Base-by-base conservation (phyloP, 202 grass and related monocot genomes). In the Setaria viridis region DNA sequence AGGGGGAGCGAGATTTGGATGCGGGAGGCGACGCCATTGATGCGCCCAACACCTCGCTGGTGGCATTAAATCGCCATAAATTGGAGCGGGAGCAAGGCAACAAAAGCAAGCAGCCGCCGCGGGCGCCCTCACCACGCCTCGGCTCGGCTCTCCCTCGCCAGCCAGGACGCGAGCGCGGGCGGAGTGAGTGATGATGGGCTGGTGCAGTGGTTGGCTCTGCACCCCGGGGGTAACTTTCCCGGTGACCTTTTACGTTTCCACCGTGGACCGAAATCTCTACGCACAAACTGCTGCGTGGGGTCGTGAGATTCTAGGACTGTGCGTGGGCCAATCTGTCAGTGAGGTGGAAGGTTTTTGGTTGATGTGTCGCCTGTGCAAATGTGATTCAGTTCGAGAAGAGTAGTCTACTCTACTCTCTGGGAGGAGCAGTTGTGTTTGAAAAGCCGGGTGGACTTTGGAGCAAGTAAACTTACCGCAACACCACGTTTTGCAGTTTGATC, bases 21-120 rank as follows among this genome's bases (percentile, higher is more conserved):
- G 60, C 4, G 68, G 67, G 39, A 51, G 54, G 81, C 34, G 72
- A 88, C 81, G 91, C 78, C 82, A 88, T 95, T 92, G 91, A 87
- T 90, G 86, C 80, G 19, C 42, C 84, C 80, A 58, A n/a, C 62
- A 13, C 76, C 32, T 87, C 32, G 89, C 76, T 87, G 89, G 85
- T 32, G 76, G 53, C 89, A 91, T 88, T 91, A 65, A 91, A 90
- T 72, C 79, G 64, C 84, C 88, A 86, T 90, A 86, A 90, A 88
- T 85, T 15, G 85, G 37, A 72, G 83, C 63, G 25, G 64, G 77
- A 70, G 83, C 72, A 91, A 81, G 60, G 70, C 85, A 88, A 80
- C 80, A 63, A 80, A 76, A 69, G 84, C 78, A 78, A 83, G 49
- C 25, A 86, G 63, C 71, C 81, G 17, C 59, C 19, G 17, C 49